Evolutionary conservation across 1,284 basidiomycete species (phyloP), one percentile per base, ranked within the genome.

Genomic region (Retiboletus flavoniger): DNA sequence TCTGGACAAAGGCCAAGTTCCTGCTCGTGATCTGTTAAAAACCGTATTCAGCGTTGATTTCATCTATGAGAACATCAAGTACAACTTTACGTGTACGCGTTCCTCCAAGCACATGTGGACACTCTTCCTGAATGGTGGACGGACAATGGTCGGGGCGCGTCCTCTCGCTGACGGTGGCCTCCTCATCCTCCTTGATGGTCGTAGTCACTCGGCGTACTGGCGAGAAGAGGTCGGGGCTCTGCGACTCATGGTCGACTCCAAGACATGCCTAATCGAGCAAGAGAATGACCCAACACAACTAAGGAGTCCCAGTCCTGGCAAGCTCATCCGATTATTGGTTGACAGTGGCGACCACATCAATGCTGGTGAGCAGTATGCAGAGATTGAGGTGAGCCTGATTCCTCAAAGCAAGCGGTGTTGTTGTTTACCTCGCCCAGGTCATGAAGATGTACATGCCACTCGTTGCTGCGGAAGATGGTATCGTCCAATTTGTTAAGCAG

Each of bases 391-490:
- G 61, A 51, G 77, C 63, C 28, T 43, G 49, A 32, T 44, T 32
- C 43, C 9, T 31, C 47, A 38, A 31, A 38, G 43, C n/a, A 34
- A 34, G 11, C 26, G 45, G 19, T 36, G 16, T 50, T 53, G 54
- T 55, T 55, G 61, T 62, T 64, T 67, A 63, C 58, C 50, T 55
- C 35, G 5, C 3, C 35, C 16, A 91, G 88, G 95, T 97, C 64
- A 97, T 97, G 95, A 97, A 98, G 78, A 98, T 98, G 95, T 95
- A 95, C 75, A 96, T 98, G 95, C 93, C 94, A 14, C 85, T 99
- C 55, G 87, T 94, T 52, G 94, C 95, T 14, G n/a, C n/a, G n/a
- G n/a, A n/a, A n/a, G 93, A 96, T 71, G 97, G 97, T 71, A 83
- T 91, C 46, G 87, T 93, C 17, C 93, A 95, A 67, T 90, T 98